phyloP scores from a whole-genome alignment of 371 early-diverging fungal species.

The Conidiobolus incongruus region DNA sequence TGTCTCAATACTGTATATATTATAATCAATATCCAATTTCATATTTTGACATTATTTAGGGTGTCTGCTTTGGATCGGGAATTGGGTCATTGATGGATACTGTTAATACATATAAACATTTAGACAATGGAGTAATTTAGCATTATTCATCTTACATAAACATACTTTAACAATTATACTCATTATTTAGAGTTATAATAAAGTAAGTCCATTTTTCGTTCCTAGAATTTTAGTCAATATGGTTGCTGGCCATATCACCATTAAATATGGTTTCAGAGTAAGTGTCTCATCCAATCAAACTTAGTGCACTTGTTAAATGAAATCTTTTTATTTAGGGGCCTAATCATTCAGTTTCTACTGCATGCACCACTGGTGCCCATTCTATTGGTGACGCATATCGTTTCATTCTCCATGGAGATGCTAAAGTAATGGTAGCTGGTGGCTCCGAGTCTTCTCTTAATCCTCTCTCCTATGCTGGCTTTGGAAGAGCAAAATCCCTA shows the following conservation, averaged over 20 bases:
- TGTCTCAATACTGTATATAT: constrained; percentile 15
- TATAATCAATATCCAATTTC: no score
- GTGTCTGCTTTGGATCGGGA: constrained; percentile 78
- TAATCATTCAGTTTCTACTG: constrained; percentile 77
- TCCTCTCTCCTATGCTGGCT: constrained; percentile 76
- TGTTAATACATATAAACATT: constrained; percentile 24
- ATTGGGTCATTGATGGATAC: constrained; percentile 83
- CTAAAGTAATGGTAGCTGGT: constrained; percentile 90
- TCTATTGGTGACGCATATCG: constrained; percentile 83
- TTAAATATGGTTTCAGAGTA: constrained; percentile 63
- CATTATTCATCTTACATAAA: not conserved
- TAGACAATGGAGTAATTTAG: constrained; percentile 20
- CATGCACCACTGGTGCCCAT: constrained; percentile 91
- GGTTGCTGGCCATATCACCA: constrained; percentile 83
- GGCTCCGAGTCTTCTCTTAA: constrained; percentile 71
- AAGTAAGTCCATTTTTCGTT: constrained; percentile 75
- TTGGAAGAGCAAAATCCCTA: constrained; percentile 70
- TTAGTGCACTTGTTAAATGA: not conserved
- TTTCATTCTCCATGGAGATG: constrained; percentile 78
- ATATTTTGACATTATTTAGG: no score
- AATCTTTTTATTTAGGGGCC: constrained; percentile 41
- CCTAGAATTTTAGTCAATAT: constrained; percentile 79
- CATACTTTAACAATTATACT: not conserved
- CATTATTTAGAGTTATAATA: constrained; percentile 32
- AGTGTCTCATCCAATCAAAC: not conserved